Evolutionary conservation across 495 filamentous ascomycete genomes (phyloP).

Genomic region (Astrocystis sublimbata): DNA sequence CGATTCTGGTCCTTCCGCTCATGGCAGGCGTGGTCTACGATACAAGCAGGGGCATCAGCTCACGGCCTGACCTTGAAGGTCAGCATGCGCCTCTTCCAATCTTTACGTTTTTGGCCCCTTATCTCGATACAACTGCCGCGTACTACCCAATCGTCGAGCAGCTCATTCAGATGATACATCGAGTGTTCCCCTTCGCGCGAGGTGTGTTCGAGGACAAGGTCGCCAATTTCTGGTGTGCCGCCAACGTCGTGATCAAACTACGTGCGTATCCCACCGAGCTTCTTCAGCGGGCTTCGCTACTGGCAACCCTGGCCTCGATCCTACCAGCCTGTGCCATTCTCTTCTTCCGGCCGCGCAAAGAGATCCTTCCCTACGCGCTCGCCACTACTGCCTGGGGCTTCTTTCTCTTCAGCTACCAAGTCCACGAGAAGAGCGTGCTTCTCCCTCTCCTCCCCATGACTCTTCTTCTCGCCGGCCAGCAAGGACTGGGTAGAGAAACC

Average conservation of each 20-base stretch:
- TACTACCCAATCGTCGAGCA: constrained; percentile 76
- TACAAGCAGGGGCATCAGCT: constrained; percentile 51
- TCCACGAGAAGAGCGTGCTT: constrained; percentile 95
- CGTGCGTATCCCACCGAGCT: constrained; percentile 63
- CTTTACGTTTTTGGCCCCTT: constrained; percentile 57
- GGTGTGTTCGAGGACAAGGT: constrained; percentile 98
- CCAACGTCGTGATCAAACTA: constrained; percentile 87
- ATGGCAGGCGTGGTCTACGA: constrained; percentile 65
- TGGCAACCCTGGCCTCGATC: constrained; percentile 74
- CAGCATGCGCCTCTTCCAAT: constrained; percentile 57
- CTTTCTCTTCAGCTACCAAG: constrained; percentile 95
- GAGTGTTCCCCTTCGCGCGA: constrained; percentile 92
- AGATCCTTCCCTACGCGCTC: constrained; percentile 74
- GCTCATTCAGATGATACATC: constrained; percentile 75
- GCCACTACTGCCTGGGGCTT: constrained; percentile 91
- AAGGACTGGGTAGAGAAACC: constrained; percentile 70
- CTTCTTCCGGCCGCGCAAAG: constrained; percentile 74
- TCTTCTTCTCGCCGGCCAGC: constrained; percentile 71
- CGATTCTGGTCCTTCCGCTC: constrained; percentile 71
- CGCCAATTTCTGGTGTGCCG: constrained; percentile 94
- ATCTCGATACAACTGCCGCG: constrained; percentile 61
- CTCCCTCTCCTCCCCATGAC: constrained; percentile 92
- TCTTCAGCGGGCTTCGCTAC: constrained; percentile 75
- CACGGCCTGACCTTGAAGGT: constrained; percentile 49
- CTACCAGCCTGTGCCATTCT: constrained; percentile 74